Evolutionary conservation across 2,329 filamentous ascomycete species (phyloP).

Genomic region (Alternaria metachromatica): DNA sequence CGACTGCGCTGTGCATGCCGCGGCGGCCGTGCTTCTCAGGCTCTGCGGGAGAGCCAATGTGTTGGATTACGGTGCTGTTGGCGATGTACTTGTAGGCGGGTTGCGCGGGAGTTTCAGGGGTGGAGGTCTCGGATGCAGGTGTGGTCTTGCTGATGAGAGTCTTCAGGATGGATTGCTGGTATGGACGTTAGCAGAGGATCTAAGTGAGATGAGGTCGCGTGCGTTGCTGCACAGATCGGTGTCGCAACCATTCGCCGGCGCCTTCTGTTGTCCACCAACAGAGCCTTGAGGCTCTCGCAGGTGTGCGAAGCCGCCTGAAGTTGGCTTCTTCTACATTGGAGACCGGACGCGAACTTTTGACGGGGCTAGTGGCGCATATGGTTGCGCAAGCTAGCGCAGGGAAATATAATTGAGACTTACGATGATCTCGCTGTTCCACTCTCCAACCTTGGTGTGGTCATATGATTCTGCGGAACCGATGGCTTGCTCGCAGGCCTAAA

Average conservation of each 20-base stretch:
- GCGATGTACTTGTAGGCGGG: constrained; percentile 90
- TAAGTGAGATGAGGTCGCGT: constrained; percentile 19
- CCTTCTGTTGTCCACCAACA: neutral
- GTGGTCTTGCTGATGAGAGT: constrained; percentile 78
- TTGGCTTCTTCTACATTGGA: neutral
- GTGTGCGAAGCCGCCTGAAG: neutral
- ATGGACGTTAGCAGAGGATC: constrained; percentile 48
- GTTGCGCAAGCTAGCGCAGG: constrained; percentile 1
- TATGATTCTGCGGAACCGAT: constrained; percentile 79
- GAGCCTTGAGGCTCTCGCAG: neutral
- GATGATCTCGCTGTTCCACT: constrained; percentile 94
- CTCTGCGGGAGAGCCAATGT: constrained; percentile 61
- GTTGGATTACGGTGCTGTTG: constrained; percentile 98
- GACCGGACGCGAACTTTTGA: neutral
- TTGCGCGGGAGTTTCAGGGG: constrained; percentile 46
- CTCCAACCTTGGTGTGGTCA: constrained; percentile 81
- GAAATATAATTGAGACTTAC: constrained; percentile 58
- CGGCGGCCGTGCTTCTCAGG: constrained; percentile 76
- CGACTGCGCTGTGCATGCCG: constrained; percentile 87
- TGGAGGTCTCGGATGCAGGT: constrained; percentile 55
- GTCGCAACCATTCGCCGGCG: neutral
- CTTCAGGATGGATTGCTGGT: constrained; percentile 77
- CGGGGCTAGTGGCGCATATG: neutral
- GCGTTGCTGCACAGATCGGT: neutral
- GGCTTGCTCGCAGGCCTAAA: constrained; percentile 80